Evolutionary conservation across 2,329 filamentous ascomycete species (phyloP).

Genomic region (Fusarium dlaminii): DNA sequence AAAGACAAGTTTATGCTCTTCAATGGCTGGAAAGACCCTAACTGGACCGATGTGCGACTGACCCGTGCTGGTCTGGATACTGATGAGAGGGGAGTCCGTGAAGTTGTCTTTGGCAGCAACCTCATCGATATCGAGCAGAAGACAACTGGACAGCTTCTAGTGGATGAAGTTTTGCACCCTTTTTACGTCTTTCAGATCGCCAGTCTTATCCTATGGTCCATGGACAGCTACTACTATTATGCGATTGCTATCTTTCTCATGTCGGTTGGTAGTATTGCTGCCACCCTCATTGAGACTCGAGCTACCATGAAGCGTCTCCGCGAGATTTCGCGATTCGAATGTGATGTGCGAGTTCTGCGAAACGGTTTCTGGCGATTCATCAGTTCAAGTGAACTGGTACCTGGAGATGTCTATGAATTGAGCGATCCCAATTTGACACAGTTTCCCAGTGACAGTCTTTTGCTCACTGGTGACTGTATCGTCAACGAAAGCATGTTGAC

Average conservation of each 20-base stretch:
- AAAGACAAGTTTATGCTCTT: constrained; percentile 89
- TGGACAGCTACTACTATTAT: constrained; percentile 98
- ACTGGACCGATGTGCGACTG: constrained; percentile 80
- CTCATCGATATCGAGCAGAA: constrained; percentile 95
- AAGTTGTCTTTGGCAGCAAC: constrained; percentile 89
- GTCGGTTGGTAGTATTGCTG: constrained; percentile 89
- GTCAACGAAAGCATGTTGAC: constrained; percentile 99
- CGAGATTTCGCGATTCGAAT: constrained; percentile 94
- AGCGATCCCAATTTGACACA: constrained; percentile 90
- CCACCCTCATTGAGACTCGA: constrained; percentile 89
- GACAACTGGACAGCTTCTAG: constrained; percentile 79
- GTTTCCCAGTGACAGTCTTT: constrained; percentile 90
- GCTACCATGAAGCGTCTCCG: constrained; percentile 90
- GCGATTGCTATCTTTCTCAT: constrained; percentile 94
- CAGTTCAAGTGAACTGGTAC: constrained; percentile 86
- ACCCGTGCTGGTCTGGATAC: constrained; percentile 84
- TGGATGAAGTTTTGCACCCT: constrained; percentile 96
- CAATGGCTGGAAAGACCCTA: constrained; percentile 92
- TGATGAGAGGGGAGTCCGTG: constrained; percentile 85
- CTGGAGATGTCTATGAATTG: constrained; percentile 95
- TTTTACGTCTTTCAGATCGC: constrained; percentile 99
- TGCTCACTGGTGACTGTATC: constrained; percentile 94
- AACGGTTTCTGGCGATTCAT: constrained; percentile 96
- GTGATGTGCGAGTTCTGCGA: constrained; percentile 90
- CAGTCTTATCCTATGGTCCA: constrained; percentile 91